Base-by-base conservation (phyloP, 1,284 basidiomycete species). In the Cryptococcus sp. region DNA sequence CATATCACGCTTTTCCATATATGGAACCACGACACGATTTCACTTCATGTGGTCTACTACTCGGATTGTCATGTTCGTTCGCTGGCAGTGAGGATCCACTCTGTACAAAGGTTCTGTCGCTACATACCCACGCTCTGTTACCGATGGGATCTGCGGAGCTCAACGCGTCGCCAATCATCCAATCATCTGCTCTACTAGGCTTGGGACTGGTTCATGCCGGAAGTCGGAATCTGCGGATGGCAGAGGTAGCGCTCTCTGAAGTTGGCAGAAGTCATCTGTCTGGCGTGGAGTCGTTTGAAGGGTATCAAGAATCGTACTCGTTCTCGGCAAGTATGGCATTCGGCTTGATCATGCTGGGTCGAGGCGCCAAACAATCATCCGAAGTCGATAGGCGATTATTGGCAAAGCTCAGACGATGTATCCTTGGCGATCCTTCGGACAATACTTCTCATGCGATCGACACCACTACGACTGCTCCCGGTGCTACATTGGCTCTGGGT, bases 281-380 rank as follows among this genome's bases (percentile, higher is more conserved):
- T 2, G 86, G 85, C 52, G 83, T 87, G 0, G 90, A 96, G 59
- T 78, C 87, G 36, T 88, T 84, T 62, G 85, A 85, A 57, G 88
- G 91, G 55, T 83, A 89, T 67, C 82, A 88, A 31, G 96, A 98
- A 69, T 86, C 91, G 0, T 98, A 98, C 69, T 88, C 91, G 0
- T 85, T 92, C 59, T 83, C 89, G 1, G 86, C 91, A 1, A 89
- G 88, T 3, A 81, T 97, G 41, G 85, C 88, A 0, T 96, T 96
- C 66, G 96, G 96, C 0, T 87, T 97, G 81, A 87, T 96, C 71
- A 93, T 97, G 86, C 81, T 98, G 4, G 92, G 90, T 7, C 86
- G 85, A 61, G 91, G 91, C 0, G 82, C 84, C 0, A 77, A 66
- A 7, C 57, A 65, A 16, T 66, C 81, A 4, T 69, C 67, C 43